phyloP scores from a whole-genome alignment of 441 rosid genomes.

The Aleurites moluccanus region DNA sequence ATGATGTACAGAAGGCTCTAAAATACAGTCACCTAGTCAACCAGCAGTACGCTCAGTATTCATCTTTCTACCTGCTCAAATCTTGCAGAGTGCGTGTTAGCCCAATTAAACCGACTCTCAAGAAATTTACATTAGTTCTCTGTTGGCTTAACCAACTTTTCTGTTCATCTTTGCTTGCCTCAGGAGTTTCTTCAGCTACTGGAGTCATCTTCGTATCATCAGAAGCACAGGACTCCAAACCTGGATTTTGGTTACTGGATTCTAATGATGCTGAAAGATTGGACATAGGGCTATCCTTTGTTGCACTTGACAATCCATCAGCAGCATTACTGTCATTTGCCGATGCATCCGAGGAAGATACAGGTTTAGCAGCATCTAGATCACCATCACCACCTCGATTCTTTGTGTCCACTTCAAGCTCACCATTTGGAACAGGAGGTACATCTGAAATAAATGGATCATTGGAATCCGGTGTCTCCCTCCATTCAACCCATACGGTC shows the following conservation, averaged over 20 bases:
- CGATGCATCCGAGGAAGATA: conserved; percentile 25
- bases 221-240: conserved; percentile 16
- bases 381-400: conserved; percentile 32
- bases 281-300: conserved; percentile 17
- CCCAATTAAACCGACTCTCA: conserved; percentile 22
- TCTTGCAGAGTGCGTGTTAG: conserved; percentile 22
- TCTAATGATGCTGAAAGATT: conserved; percentile 10
- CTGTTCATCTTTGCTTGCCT: conserved; percentile 28
- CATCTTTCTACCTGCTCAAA: conserved; percentile 28
- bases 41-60: conserved; percentile 15
- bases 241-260: background rate
- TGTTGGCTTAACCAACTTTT: conserved; percentile 16
- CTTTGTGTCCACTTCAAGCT: conserved; percentile 39
- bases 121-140: conserved; percentile 34
- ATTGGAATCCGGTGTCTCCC: conserved; percentile 61
- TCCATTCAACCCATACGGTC: conserved; percentile 88
- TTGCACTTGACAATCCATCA: conserved; percentile 10
- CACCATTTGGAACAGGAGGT: conserved; percentile 46
- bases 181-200: conserved; percentile 25
- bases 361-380: conserved; percentile 23
- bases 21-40: conserved; percentile 26
- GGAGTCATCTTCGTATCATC: conserved; percentile 15
- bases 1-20: conserved; percentile 28
- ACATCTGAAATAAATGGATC: conserved; percentile 40
- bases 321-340: conserved; percentile 17